phyloP scores from a whole-genome alignment of 2,329 filamentous ascomycete genomes.

The Xylariaceae sp. region DNA sequence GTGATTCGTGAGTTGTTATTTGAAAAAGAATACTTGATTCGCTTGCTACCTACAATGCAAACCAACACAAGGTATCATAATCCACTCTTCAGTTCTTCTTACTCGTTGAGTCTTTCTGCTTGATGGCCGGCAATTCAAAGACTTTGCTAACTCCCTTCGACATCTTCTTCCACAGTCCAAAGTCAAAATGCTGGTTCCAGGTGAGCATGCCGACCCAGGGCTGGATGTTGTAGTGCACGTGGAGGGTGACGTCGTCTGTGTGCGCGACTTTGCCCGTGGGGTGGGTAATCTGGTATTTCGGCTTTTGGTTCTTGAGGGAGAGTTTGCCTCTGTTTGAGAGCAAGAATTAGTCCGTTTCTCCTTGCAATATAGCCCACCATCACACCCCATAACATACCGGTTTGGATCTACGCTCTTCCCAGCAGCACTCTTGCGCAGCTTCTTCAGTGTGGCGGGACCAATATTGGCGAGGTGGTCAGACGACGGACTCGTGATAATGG shows the following conservation, averaged over 20 bases:
- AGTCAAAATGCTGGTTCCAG: constrained; percentile 64
- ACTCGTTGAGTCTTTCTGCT: constrained; percentile 49
- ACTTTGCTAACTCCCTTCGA: constrained; percentile 59
- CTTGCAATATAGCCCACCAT: background rate
- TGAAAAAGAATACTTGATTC: too few species aligned
- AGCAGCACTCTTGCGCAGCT: constrained; percentile 54
- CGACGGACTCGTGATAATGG: constrained; percentile 76
- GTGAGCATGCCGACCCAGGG: constrained; percentile 89
- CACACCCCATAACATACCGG: constrained; percentile 38
- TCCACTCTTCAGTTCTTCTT: constrained; percentile 1
- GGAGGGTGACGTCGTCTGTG: constrained; percentile 68
- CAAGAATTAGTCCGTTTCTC: constrained; percentile 7
- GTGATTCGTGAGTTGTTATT: too few species aligned
- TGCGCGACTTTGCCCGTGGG: constrained; percentile 74
- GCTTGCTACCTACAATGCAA: too few species aligned
- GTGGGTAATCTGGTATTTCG: constrained; percentile 97
- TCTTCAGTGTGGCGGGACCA: constrained; percentile 57
- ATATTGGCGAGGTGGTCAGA: constrained; percentile 61
- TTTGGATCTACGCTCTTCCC: constrained; percentile 59
- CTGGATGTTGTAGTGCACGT: constrained; percentile 93
- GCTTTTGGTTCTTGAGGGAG: constrained; percentile 75
- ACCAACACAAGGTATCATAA: too few species aligned
- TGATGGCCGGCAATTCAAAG: constrained; percentile 64
- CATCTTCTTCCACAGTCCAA: constrained; percentile 62
- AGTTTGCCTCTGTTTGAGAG: constrained; percentile 59